Evolutionary conservation across 2,329 filamentous ascomycete genomes (phyloP).

Genomic region (Penicillium sp.): DNA sequence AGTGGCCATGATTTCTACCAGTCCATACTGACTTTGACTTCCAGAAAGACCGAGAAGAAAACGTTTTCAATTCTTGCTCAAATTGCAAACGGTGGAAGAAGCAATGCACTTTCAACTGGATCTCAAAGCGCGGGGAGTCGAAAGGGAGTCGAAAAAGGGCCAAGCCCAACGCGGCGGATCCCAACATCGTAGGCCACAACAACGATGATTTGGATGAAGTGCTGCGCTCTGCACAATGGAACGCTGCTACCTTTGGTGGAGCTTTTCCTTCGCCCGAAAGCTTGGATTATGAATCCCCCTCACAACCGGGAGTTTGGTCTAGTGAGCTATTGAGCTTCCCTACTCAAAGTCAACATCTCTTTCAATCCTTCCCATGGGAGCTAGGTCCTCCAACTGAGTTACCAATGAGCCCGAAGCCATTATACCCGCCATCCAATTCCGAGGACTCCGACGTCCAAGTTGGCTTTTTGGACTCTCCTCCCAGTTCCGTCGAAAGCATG

Average conservation of each 20-base stretch:
- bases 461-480: neutral
- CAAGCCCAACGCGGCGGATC: neutral
- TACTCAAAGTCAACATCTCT: neutral
- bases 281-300: neutral
- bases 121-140: slow-evolving; percentile 26
- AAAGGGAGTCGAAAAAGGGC: slow-evolving; percentile 3
- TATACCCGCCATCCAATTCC: neutral
- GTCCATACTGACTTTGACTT: neutral
- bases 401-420: neutral
- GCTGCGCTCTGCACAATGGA: slow-evolving; percentile 7
- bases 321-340: neutral
- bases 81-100: slow-evolving; percentile 50
- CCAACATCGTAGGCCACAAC: neutral
- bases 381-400: neutral
- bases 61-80: slow-evolving; percentile 31
- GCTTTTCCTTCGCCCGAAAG: neutral
- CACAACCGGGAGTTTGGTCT: neutral
- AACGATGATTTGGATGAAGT: neutral
- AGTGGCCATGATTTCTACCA: neutral
- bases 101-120: slow-evolving; percentile 48
- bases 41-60: slow-evolving; percentile 16
- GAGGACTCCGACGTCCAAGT: neutral
- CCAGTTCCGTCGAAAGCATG: neutral
- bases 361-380: slow-evolving; percentile 1
- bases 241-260: neutral